Evolutionary conservation across 305 asterid species (phyloP), one percentile per base, ranked within the genome.

Genomic region (Fraxinus baroniana): DNA sequence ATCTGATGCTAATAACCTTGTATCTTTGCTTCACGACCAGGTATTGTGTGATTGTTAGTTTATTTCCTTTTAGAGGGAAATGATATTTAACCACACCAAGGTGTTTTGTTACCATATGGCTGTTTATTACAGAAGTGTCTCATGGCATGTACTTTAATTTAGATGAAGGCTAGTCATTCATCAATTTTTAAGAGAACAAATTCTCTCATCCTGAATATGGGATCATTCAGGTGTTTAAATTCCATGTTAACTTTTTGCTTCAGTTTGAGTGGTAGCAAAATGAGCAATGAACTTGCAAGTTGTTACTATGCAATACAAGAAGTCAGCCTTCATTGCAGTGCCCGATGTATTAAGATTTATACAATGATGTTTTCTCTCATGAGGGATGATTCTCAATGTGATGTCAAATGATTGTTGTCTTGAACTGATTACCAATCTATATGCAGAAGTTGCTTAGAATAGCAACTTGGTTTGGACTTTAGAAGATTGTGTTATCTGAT

Each of bases 11-110:
- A 91, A 93, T 81, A 93, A 90, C 86, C 98, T 96, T 88, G 89
- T 93, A 81, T 85, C 94, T 33, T 90, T 95, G 87, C 99, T 96
- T 79, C 87, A 88, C 83, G 99, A 94, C 84, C 99, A 96, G 97
- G 99, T 93, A 84, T 80, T 85, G 79, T 74, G 81, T 83, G 81
- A 80, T 36, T 83, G 79, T 49, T 79, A 76, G 41, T 78, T 76
- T 5, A 26, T 28, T 37, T 80, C 20, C 77, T 32, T 81, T 76
- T 77, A 77, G 82, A 84, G 70, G 83, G 78, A 28, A 52, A 64
- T 74, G 77, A 71, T 77, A 75, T 62, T 36, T 82, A 66, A 73
- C 49, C 41, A 55, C 75, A 78, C 57, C 74, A 85, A 62, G 73
- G 79, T 75, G 84, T 76, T 77, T 55, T 72, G 37, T 79, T 74